Percentiles rank a stretch among this genome's conserved stretches.
These are phyloP conservation scores for Vanrija humicola DNA, from an alignment of 1,284 basidiomycete genomes.

Conservation along the genomic window DNA sequence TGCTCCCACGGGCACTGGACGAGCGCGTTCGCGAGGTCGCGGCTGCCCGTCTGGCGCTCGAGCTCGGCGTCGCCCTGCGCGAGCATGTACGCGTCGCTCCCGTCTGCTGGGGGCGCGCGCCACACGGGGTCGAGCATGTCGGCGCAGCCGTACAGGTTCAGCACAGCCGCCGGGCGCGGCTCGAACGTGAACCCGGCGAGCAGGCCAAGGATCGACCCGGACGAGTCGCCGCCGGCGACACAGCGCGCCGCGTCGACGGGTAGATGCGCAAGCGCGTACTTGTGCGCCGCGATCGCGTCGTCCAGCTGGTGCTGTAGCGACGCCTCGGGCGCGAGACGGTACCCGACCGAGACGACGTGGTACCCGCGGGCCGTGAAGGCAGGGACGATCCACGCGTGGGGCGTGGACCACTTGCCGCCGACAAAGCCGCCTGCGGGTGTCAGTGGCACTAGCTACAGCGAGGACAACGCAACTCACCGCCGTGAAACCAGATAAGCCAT, in stretches of 20 bases:
- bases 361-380: conserved; percentile 23
- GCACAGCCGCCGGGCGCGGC: neutral
- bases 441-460: neutral
- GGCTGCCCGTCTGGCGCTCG: neutral
- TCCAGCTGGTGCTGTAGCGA: conserved; percentile 21
- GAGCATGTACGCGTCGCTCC: too few species aligned
- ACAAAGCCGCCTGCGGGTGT: conserved; percentile 11
- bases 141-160: conserved; percentile 24
- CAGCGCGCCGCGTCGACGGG: conserved; percentile 20
- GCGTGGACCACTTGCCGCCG: conserved; percentile 16
- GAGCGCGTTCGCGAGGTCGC: conserved; percentile 16
- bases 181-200: too few species aligned
- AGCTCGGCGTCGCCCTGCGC: neutral
- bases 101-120: neutral
- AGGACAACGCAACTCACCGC: conserved; percentile 13
- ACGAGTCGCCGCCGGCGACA: conserved; percentile 29
- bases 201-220: neutral
- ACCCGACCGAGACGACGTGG: conserved; percentile 31
- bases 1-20: conserved; percentile 4
- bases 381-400: conserved; percentile 25
- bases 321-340: conserved; percentile 30
- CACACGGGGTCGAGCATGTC: conserved; percentile 15
- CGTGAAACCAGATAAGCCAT: conserved; percentile 23
- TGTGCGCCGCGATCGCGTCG: conserved; percentile 22
- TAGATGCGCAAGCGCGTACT: conserved; percentile 20